Evolutionary conservation across 345 rosid species (phyloP).

Genomic region (Brassica rapa): DNA sequence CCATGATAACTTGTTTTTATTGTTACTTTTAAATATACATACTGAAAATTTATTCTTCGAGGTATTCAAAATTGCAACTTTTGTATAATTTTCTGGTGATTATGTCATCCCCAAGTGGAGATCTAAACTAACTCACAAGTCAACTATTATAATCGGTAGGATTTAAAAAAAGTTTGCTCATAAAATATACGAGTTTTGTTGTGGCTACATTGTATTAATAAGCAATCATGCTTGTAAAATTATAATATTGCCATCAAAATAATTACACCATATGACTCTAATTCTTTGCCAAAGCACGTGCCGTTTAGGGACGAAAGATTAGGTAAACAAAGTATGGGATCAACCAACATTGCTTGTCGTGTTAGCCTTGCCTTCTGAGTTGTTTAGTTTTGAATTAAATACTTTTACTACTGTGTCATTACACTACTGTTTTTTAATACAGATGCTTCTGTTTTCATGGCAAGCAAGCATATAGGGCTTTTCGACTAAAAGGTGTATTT

Average conservation of each 20-base stretch:
- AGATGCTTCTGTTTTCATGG: neutral
- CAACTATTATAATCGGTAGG: neutral
- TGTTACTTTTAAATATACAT: neutral
- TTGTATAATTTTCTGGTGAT: neutral
- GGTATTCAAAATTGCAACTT: neutral
- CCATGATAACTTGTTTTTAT: neutral
- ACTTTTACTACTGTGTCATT: slow-evolving; percentile 5
- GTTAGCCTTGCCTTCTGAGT: slow-evolving; percentile 32
- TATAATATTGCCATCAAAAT: slow-evolving; percentile 7
- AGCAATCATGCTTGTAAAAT: slow-evolving; percentile 23
- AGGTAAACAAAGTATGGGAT: slow-evolving; percentile 28
- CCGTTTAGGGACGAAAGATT: slow-evolving; percentile 6
- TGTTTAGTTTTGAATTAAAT: slow-evolving; percentile 11
- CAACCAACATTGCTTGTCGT: slow-evolving; percentile 48
- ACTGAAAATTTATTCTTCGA: neutral
- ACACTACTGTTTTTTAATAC: neutral
- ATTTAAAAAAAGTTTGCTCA: neutral
- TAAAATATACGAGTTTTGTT: neutral
- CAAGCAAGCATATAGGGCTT: neutral
- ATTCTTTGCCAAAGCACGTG: slow-evolving; percentile 29
- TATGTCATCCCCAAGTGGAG: neutral
- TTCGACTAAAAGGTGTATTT: neutral
- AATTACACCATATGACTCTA: slow-evolving; percentile 19
- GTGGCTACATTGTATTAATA: slow-evolving; percentile 4
- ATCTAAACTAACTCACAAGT: slow-evolving; percentile 10